Conservation (phyloP, 768 basidiomycete species). For the Cubamyces sp. region DNA sequence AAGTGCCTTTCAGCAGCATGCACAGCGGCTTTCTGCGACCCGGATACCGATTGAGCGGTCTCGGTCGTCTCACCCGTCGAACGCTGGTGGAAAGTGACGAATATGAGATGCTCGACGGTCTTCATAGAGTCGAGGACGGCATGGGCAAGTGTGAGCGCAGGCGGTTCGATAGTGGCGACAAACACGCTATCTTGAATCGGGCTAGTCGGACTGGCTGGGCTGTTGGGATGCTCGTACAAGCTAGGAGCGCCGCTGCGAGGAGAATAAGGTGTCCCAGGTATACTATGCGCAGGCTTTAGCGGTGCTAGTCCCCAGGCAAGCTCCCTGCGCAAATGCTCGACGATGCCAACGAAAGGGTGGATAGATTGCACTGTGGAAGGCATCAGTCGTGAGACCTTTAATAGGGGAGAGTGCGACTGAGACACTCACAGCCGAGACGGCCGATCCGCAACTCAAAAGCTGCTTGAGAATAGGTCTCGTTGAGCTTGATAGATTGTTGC, state of each 20-base stretch:
- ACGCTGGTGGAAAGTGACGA: constrained; percentile 35
- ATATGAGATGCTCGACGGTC: constrained; percentile 39
- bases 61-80: constrained; percentile 16
- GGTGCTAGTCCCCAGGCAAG: constrained; percentile 46
- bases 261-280: constrained; percentile 17
- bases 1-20: constrained; percentile 30
- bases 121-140: constrained; percentile 42
- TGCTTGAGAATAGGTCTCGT: constrained; percentile 48
- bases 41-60: constrained; percentile 9
- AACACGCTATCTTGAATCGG: constrained; percentile 26
- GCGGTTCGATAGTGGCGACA: constrained; percentile 34
- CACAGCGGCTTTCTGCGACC: constrained; percentile 21
- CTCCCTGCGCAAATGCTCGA: constrained; percentile 51
- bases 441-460: constrained; percentile 51
- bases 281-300: constrained; percentile 19
- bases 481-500: constrained; percentile 42
- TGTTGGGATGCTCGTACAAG: constrained; percentile 7
- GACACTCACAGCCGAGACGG: constrained; percentile 43
- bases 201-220: not conserved
- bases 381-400: not conserved
- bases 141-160: constrained; percentile 37
- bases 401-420: not conserved
- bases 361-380: constrained; percentile 42
- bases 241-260: constrained; percentile 19
- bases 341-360: constrained; percentile 46